Evolutionary conservation across 2,329 filamentous ascomycete species (phyloP).

Genomic region (Scedosporium aurantiacum): DNA sequence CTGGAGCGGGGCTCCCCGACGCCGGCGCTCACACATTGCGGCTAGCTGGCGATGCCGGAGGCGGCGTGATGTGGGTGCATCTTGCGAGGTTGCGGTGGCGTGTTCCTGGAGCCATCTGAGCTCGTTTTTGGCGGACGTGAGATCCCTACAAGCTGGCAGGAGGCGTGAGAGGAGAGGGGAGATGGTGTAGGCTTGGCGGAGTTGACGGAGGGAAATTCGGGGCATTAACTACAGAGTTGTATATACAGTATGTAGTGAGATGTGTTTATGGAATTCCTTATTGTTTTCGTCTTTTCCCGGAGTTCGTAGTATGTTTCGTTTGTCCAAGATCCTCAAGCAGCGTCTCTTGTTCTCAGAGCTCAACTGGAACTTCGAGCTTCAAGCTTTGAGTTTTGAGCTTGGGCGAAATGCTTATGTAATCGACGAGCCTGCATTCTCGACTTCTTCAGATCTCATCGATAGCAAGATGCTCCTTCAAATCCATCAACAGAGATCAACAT

Average conservation of each 20-base stretch:
- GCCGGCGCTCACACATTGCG: slow-evolving; percentile 36
- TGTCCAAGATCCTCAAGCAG: not conserved
- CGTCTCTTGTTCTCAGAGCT: too few species aligned
- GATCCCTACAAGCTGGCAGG: slow-evolving; percentile 50
- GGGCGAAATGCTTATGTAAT: not conserved
- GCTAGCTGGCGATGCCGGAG: slow-evolving; percentile 17
- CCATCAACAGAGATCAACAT: not conserved
- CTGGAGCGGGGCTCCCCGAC: slow-evolving; percentile 65
- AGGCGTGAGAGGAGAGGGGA: slow-evolving; percentile 48
- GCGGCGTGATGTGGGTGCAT: slow-evolving; percentile 2
- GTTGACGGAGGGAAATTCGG: slow-evolving; percentile 46
- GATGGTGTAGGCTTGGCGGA: slow-evolving; percentile 41
- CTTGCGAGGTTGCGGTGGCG: slow-evolving; percentile 22
- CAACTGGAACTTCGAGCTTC: not conserved
- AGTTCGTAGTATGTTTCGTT: not conserved
- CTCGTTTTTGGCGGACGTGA: slow-evolving; percentile 56
- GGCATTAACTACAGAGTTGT: slow-evolving; percentile 36
- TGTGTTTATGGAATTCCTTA: too few species aligned
- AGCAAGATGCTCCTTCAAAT: not conserved
- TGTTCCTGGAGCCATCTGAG: slow-evolving; percentile 62
- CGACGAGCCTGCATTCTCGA: not conserved
- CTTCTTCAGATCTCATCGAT: not conserved
- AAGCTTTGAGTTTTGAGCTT: too few species aligned
- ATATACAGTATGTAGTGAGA: too few species aligned
- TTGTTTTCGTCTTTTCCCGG: too few species aligned